Evolutionary conservation across 805 yeast species (phyloP).

Genomic region (Pichia gijzeniarum): DNA sequence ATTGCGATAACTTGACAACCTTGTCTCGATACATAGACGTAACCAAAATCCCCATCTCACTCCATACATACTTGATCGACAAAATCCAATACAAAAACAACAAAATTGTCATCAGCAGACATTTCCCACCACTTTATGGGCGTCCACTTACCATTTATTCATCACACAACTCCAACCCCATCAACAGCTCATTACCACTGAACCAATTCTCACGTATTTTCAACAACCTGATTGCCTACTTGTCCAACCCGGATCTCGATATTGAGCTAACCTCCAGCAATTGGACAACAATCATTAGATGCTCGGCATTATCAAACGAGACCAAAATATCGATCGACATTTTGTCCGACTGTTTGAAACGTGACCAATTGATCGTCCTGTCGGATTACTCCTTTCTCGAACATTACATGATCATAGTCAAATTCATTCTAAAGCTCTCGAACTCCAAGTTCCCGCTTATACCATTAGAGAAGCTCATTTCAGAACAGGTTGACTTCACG

Average conservation of each 20-base stretch:
- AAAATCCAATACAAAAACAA: conserved; percentile 50
- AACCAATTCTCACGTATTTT: conserved; percentile 28
- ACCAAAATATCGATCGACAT: conserved; percentile 36
- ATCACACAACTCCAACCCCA: not conserved
- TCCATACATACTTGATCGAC: conserved; percentile 57
- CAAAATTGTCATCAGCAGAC: conserved; percentile 46
- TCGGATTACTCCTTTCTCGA: conserved; percentile 48
- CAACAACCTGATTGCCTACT: conserved; percentile 29
- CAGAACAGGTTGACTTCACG: conserved; percentile 12
- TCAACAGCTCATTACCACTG: conserved; percentile 18
- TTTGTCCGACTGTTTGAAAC: conserved; percentile 37
- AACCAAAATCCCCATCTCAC: conserved; percentile 66
- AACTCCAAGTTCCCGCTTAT: conserved; percentile 26
- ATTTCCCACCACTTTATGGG: conserved; percentile 29
- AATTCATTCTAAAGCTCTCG: conserved; percentile 24
- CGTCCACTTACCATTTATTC: conserved; percentile 22
- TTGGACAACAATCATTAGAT: conserved; percentile 27
- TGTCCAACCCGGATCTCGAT: conserved; percentile 24
- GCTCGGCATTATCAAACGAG: conserved; percentile 21
- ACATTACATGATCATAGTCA: conserved; percentile 27
- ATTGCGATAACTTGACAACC: conserved; percentile 32
- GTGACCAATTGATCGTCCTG: conserved; percentile 45
- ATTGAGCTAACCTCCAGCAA: conserved; percentile 19
- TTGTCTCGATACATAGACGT: conserved; percentile 58
- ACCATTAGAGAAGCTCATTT: conserved; percentile 19